These are phyloP conservation scores for Monosporascus sp. DNA, from an alignment of 2,329 filamentous ascomycete species.

Conservation along the genomic window DNA sequence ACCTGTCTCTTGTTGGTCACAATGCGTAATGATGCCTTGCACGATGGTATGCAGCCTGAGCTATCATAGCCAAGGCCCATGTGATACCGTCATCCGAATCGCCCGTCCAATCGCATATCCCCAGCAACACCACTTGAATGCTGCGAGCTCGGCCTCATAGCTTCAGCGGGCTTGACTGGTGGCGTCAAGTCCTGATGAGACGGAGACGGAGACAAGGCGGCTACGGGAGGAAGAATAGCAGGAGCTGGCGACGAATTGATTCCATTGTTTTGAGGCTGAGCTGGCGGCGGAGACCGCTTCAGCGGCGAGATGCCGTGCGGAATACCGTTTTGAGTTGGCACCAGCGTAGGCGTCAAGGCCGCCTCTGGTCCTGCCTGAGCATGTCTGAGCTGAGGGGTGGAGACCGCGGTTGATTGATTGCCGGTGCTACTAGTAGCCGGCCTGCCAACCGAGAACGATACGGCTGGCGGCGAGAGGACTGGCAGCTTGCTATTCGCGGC, in stretches of 20 bases:
- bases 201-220: slow-evolving; percentile 52
- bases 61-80: too few species aligned
- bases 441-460: slow-evolving; percentile 15
- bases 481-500: slow-evolving; percentile 15
- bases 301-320: slow-evolving; percentile 48
- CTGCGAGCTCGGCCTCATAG: slow-evolving; percentile 19
- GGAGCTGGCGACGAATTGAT: slow-evolving; percentile 25
- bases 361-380: slow-evolving; percentile 17
- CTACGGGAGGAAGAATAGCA: slow-evolving; percentile 51
- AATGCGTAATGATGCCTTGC: neutral
- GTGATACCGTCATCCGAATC: neutral
- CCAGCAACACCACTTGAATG: slow-evolving; percentile 12
- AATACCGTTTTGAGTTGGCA: slow-evolving; percentile 40
- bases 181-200: slow-evolving; percentile 54
- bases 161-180: slow-evolving; percentile 48
- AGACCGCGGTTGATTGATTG: slow-evolving; percentile 13
- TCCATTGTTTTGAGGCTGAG: slow-evolving; percentile 22
- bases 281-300: slow-evolving; percentile 44
- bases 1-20: slow-evolving; percentile 1
- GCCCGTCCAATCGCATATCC: neutral
- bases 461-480: slow-evolving; percentile 19
- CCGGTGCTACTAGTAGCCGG: slow-evolving; percentile 15
- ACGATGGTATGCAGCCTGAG: too few species aligned
- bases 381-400: slow-evolving; percentile 29
- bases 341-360: slow-evolving; percentile 33